phyloP scores from a whole-genome alignment of 1,284 basidiomycete species.

The Ceratobasidium theobromae region DNA sequence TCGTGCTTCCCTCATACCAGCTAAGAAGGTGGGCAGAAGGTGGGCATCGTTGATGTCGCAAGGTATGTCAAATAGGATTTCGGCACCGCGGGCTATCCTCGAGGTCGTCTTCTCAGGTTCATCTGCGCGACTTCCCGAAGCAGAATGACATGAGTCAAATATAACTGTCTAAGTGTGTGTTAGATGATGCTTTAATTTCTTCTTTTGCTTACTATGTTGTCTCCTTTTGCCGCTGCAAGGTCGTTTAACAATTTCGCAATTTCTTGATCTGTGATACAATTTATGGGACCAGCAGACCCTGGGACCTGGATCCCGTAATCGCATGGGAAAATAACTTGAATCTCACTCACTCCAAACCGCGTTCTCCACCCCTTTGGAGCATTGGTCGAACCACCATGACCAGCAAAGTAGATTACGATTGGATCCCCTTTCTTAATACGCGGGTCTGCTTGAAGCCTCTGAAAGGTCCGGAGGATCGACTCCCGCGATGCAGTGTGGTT shows the following conservation, averaged over 20 bases:
- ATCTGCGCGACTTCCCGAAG: constrained; percentile 4
- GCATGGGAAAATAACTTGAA: constrained; percentile 16
- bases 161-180: constrained; percentile 7
- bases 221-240: background rate
- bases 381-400: background rate
- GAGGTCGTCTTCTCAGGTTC: background rate
- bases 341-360: background rate
- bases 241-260: background rate
- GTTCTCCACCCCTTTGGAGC: background rate
- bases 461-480: background rate
- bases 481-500: background rate
- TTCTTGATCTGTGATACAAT: background rate
- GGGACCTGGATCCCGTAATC: background rate
- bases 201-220: constrained; percentile 12
- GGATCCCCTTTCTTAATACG: background rate
- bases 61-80: background rate
- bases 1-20: background rate
- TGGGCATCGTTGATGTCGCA: background rate
- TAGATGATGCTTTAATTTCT: background rate
- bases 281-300: background rate
- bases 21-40: background rate
- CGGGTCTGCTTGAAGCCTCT: background rate
- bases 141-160: constrained; percentile 25
- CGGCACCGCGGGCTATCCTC: background rate
- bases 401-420: constrained; percentile 19